These are phyloP conservation scores for Pneumocystis oryctolagi DNA, from an alignment of 1,139 yeast genomes.

Conservation along the genomic window DNA sequence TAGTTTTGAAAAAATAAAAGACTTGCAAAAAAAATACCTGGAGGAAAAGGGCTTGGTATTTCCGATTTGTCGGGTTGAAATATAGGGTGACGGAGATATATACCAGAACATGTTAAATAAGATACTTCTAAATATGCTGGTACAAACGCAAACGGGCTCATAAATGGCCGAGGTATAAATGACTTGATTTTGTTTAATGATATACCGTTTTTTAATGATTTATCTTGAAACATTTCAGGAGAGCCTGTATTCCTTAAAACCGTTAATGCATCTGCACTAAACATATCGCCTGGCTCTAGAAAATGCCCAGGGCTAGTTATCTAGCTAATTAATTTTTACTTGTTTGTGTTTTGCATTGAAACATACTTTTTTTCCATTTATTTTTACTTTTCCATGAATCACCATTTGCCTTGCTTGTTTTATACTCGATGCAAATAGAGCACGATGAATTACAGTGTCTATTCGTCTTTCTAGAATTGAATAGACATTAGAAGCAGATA, in stretches of 20 bases:
- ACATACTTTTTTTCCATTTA: slow-evolving; percentile 45
- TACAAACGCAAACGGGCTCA: slow-evolving; percentile 80
- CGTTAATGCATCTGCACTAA: slow-evolving; percentile 70
- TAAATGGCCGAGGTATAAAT: slow-evolving; percentile 66
- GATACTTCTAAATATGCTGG: slow-evolving; percentile 88
- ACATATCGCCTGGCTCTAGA: slow-evolving; percentile 71
- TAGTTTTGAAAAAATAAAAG: not conserved
- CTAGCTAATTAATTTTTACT: slow-evolving; percentile 7
- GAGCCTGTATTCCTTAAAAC: slow-evolving; percentile 41
- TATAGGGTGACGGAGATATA: slow-evolving; percentile 88
- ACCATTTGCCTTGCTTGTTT: slow-evolving; percentile 90
- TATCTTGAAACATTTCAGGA: slow-evolving; percentile 9
- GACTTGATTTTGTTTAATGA: not conserved
- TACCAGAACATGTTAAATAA: slow-evolving; percentile 84
- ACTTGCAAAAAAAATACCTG: slow-evolving; percentile 23
- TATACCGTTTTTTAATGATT: not conserved
- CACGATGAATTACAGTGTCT: slow-evolving; percentile 77
- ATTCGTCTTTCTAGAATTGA: slow-evolving; percentile 78
- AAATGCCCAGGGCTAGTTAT: slow-evolving; percentile 71
- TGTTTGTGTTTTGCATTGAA: not conserved
- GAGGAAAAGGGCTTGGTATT: slow-evolving; percentile 78
- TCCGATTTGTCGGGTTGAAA: slow-evolving; percentile 96
- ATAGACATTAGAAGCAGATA: slow-evolving; percentile 75
- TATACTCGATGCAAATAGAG: slow-evolving; percentile 84
- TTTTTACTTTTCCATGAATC: slow-evolving; percentile 65